Evolutionary conservation across 208 protist species (phyloP).

Genomic region (Plasmodiophora brassicae): DNA sequence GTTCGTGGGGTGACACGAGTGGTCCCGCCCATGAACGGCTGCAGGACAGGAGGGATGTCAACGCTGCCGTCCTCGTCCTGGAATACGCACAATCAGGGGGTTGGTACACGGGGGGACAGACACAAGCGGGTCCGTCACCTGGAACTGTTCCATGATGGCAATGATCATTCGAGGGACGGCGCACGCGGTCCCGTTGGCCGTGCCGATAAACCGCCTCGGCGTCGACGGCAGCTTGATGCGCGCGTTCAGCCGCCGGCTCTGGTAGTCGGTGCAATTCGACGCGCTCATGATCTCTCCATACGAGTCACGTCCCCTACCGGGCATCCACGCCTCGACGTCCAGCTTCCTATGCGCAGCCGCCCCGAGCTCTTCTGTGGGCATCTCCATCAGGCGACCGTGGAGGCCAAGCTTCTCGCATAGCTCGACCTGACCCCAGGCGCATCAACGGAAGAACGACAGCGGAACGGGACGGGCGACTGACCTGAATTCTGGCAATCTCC

Average conservation of each 20-base stretch:
- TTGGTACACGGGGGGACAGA: neutral
- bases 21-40: constrained; percentile 37
- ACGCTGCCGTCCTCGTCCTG: constrained; percentile 60
- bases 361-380: constrained; percentile 66
- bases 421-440: neutral
- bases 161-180: constrained; percentile 68
- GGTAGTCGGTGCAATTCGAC: constrained; percentile 73
- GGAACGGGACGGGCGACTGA: constrained; percentile 56
- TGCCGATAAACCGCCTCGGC: constrained; percentile 56
- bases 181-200: constrained; percentile 67
- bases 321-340: constrained; percentile 77
- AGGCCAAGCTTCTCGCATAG: neutral
- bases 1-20: no score
- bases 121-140: neutral
- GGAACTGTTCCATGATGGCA: constrained; percentile 68
- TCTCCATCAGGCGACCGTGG: constrained; percentile 59
- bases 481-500: constrained; percentile 58
- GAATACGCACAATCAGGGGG: no score
- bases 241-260: constrained; percentile 63
- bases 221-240: constrained; percentile 38
- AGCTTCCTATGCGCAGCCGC: constrained; percentile 65
- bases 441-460: constrained; percentile 47
- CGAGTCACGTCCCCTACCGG: constrained; percentile 52
- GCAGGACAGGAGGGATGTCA: constrained; percentile 43
- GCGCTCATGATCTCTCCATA: constrained; percentile 58